Conservation (phyloP, 345 rosid genomes). For the Lenwebbia sp. region DNA sequence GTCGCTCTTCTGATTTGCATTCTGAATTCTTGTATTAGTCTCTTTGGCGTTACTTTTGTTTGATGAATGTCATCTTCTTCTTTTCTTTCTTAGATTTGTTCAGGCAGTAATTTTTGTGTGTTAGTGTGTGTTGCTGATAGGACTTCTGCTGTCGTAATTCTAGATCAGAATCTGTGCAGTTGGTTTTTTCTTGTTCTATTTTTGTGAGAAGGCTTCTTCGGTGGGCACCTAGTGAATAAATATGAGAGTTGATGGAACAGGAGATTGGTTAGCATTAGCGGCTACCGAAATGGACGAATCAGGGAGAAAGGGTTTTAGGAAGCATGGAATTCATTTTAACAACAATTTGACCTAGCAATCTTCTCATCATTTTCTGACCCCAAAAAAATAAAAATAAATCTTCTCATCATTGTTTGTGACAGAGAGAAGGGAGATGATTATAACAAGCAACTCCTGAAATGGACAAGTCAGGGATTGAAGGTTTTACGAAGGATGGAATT, state of each 20-base stretch:
- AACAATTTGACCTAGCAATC: too few species aligned
- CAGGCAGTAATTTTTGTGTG: too few species aligned
- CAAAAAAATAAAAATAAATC: too few species aligned
- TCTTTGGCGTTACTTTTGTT: too few species aligned
- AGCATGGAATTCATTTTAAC: background rate
- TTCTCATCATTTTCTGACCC: background rate
- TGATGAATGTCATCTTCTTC: too few species aligned
- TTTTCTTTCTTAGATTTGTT: too few species aligned
- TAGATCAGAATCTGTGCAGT: too few species aligned
- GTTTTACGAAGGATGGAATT: background rate
- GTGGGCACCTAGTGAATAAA: background rate
- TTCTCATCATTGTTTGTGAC: background rate
- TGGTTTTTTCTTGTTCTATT: too few species aligned
- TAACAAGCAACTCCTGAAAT: background rate
- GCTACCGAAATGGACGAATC: background rate
- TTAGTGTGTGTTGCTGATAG: too few species aligned
- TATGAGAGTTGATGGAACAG: background rate
- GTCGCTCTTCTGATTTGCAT: background rate
- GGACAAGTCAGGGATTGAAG: background rate
- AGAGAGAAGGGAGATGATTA: background rate
- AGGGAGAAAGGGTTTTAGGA: background rate
- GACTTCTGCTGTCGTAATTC: too few species aligned
- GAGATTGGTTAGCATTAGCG: background rate
- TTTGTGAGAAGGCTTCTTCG: background rate
- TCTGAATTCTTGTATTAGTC: background rate